Percentiles rank a stretch among this genome's conserved stretches.
These are phyloP conservation scores for Nicotiana undulata DNA, from an alignment of 257 asterid species.

Conservation along the genomic window DNA sequence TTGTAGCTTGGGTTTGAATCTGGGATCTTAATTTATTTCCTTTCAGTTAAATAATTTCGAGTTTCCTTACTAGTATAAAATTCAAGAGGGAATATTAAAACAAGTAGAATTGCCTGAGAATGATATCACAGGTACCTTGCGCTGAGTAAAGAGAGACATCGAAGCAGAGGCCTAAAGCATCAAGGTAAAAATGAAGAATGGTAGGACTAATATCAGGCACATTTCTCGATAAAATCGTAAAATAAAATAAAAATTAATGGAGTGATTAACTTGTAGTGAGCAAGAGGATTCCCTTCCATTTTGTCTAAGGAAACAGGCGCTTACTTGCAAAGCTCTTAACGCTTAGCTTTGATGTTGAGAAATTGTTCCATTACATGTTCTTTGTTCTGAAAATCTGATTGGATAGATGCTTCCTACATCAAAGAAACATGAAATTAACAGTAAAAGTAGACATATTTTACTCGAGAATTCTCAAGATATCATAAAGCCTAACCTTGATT, in stretches of 20 bases:
- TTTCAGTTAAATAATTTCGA: no score
- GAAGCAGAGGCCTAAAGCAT: no score
- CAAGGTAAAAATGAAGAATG: no score
- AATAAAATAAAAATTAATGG: no score
- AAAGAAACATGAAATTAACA: background rate
- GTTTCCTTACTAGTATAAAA: no score
- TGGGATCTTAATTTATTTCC: background rate
- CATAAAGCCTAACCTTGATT: background rate
- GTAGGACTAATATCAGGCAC: no score
- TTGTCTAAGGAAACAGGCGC: background rate
- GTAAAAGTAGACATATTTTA: background rate
- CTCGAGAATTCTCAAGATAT: background rate
- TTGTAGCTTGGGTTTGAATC: background rate
- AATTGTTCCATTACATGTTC: background rate
- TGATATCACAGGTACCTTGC: no score
- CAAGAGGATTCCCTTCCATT: background rate
- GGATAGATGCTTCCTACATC: background rate
- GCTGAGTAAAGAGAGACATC: no score
- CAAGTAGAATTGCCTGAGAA: no score
- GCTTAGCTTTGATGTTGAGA: background rate
- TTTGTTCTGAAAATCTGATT: background rate
- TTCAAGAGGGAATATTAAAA: no score
- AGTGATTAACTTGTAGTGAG: no score
- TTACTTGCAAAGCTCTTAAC: background rate
- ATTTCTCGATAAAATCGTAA: no score